Evolutionary conservation across 2,329 filamentous ascomycete species (phyloP), one percentile per base, ranked within the genome.

Genomic region (Pestalotiopsis sp.): DNA sequence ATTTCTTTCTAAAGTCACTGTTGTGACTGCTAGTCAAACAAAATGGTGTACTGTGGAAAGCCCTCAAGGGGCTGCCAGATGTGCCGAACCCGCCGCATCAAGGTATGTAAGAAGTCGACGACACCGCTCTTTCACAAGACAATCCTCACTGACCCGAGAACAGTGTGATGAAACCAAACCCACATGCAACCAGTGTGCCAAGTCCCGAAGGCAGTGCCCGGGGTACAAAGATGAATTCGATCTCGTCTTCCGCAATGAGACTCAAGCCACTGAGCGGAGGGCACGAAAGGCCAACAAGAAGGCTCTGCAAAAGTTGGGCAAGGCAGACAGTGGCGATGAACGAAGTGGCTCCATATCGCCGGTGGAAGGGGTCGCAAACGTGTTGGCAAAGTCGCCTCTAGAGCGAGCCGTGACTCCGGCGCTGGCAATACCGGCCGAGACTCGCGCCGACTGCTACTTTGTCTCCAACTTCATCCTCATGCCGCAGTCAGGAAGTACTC

Each of bases 141-240:
- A 3, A 31, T 17, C 9, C 39, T 57, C 12, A 38, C 57, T 62
- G n/a, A 61, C 36, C 39, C 27, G 2, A 41, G n/a, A 20, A 41
- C 25, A 92, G 90, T 92, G 90, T 77, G 90, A 92, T 76, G 90
- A 92, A 78, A 88, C 85, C 52, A 90, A 88, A 71, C 90, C 90
- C 11, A 88, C 86, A 4, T 92, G 90, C 78, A 86, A 86, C 55
- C 89, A 91, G 75, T 92, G 90, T 74, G 81, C 84, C 71, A 91
- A 91, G 74, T 90, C 89, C 49, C 83, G 87, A 68, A 85, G 89
- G 52, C 82, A 86, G 72, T 92, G 90, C 74, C 90, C 90, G 3
- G 90, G 90, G 60, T 92, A 92, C 79, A 89, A 89, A 76, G 89
- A 92, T 75, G 90, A 92, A 72, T 92, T 93, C 73, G 91, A 93